phyloP scores from a whole-genome alignment of 1,284 basidiomycete genomes.

The Naganishia cerealis region DNA sequence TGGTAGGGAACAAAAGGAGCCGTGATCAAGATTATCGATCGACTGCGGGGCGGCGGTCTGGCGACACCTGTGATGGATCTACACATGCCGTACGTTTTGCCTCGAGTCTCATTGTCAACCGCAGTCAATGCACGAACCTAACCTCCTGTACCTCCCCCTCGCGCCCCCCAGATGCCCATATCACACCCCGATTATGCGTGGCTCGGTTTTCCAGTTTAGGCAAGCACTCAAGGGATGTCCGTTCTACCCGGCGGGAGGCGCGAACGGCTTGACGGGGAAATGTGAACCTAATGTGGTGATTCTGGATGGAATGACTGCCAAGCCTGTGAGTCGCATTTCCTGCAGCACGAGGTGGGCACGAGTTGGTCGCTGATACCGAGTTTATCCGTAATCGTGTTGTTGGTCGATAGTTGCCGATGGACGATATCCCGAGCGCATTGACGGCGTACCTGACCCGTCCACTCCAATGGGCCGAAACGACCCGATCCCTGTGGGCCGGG shows the following conservation, averaged over 20 bases:
- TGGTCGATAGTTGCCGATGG: constrained; percentile 34
- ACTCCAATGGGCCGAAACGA: constrained; percentile 52
- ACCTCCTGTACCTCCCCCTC: background rate
- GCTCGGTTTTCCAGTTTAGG: constrained; percentile 46
- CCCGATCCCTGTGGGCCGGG: constrained; percentile 44
- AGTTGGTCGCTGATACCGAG: background rate
- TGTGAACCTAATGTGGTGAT: constrained; percentile 40
- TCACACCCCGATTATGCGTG: constrained; percentile 50
- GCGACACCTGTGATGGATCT: constrained; percentile 54
- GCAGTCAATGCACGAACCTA: background rate
- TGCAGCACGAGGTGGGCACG: background rate
- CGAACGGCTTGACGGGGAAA: constrained; percentile 33
- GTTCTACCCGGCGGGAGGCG: constrained; percentile 36
- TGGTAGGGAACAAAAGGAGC: constrained; percentile 49
- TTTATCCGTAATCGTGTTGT: background rate
- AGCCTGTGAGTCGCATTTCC: constrained; percentile 40
- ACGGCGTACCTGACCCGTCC: constrained; percentile 48
- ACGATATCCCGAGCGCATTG: constrained; percentile 44
- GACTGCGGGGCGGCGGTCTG: constrained; percentile 47
- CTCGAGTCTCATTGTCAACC: background rate
- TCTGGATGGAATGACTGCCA: constrained; percentile 50
- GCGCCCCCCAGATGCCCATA: constrained; percentile 43
- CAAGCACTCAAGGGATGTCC: constrained; percentile 44
- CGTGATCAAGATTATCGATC: constrained; percentile 48
- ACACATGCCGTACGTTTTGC: constrained; percentile 47